phyloP scores from a whole-genome alignment of 768 basidiomycete genomes.

The Cantharellus anzutake region DNA sequence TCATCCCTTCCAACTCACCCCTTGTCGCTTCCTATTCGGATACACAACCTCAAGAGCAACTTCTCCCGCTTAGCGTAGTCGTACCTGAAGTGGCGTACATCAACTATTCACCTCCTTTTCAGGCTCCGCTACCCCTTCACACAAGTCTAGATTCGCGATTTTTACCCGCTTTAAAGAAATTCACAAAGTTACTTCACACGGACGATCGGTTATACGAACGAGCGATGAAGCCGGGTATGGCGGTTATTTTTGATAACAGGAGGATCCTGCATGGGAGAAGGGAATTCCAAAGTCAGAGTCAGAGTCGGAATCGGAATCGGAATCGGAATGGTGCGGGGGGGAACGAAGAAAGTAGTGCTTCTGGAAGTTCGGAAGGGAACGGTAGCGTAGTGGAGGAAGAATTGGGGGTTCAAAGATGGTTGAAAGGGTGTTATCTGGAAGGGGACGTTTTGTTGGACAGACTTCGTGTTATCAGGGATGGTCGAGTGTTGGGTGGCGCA shows the following conservation, averaged over 20 bases:
- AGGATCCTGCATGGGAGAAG: conserved; percentile 75
- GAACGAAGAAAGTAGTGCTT: neutral
- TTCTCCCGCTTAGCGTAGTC: no score
- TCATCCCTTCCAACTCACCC: neutral
- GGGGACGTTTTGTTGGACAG: conserved; percentile 36
- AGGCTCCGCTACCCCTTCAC: conserved; percentile 46
- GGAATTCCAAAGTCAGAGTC: conserved; percentile 28
- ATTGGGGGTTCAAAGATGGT: conserved; percentile 46
- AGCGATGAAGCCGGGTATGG: conserved; percentile 62
- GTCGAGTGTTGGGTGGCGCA: no score
- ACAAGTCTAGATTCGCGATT: conserved; percentile 30
- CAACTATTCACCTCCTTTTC: conserved; percentile 93
- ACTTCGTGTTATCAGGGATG: conserved; percentile 4
- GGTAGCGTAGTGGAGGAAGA: conserved; percentile 12
- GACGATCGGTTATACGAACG: conserved; percentile 35
- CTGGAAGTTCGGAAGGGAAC: conserved; percentile 10
- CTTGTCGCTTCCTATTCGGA: neutral
- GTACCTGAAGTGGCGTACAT: conserved; percentile 34
- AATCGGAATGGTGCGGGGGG: neutral
- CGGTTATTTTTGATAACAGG: conserved; percentile 82
- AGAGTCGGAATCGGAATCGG: neutral
- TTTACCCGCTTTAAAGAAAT: conserved; percentile 41
- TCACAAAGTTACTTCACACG: conserved; percentile 38
- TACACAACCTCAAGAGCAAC: neutral
- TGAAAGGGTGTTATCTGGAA: conserved; percentile 53